Base-by-base conservation (phyloP, 441 rosid species). In the Raphanus hybrid region DNA sequence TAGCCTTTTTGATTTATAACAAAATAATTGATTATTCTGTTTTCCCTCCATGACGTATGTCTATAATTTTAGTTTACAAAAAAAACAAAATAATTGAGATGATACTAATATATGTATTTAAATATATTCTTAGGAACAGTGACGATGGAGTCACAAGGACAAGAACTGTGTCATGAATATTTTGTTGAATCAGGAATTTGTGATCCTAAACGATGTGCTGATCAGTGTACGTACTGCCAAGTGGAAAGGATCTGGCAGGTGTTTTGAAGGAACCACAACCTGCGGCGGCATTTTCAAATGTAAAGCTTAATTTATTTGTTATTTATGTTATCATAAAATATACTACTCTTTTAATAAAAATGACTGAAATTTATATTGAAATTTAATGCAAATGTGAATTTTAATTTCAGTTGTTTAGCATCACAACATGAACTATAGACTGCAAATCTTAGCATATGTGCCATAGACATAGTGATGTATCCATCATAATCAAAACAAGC, bases 71-170 rank as follows among this genome's bases (percentile, higher is more conserved):
- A 16, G 18, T 16, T 16, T 16, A 16, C 18, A 16, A 16, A 16
- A 16, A 16, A 16, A 26, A 26, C 3, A 16, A 54, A 3, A 57
- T 54, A 54, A 54, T 54, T 16, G 26, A 54, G 10, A 54, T 54
- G 20, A 54, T 54, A 54, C 23, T 54, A 15, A 54, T 15, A 7
- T 54, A 16, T 54, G 6, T 54, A 15, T 54, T 6, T 54, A 15
- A 2, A 60, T 10, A 59, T 1, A 60, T 23, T 23, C 26, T 11
- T 26, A 60, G 64, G 64, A n/a, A 60, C 35, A 8, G 15, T 29
- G 59, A 54, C 59, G 64, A 60, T 11, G 16, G 9, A 26, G 16
- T 26, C 64, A n/a, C 64, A 60, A 60, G 64, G 64, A 12, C 64
- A 59, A 59, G 4, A 5, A 60, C 5, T 29, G 35, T 60, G 64